A percentile compares a stretch with the other conserved stretches of the same genome.
Evolutionary conservation across 352 stramenopile species (phyloP).

Genomic region (Globisporangium cystogenes): DNA sequence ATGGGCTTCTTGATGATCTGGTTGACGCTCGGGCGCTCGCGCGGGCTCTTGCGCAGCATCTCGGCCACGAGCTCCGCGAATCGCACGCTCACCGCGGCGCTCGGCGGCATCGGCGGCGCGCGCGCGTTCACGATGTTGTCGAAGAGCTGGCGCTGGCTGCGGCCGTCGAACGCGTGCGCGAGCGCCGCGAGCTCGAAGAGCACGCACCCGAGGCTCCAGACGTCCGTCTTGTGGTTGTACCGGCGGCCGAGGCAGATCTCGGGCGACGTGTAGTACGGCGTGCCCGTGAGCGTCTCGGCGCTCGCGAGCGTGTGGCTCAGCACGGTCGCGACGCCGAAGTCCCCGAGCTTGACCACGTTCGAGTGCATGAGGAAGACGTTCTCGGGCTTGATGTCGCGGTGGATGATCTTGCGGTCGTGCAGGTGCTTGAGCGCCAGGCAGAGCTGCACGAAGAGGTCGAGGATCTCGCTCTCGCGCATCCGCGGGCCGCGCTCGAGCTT

Average conservation of each 20-base stretch:
- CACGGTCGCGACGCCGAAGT: conserved; percentile 77
- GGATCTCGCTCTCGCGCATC: conserved; percentile 32
- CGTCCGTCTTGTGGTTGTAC: conserved; percentile 93
- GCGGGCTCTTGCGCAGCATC: conserved; percentile 60
- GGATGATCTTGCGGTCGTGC: conserved; percentile 80
- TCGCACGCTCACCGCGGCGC: conserved; percentile 13
- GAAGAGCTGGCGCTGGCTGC: conserved; percentile 72
- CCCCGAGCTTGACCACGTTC: conserved; percentile 66
- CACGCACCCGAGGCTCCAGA: conserved; percentile 93
- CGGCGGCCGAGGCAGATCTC: conserved; percentile 90
- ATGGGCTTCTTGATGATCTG: conserved; percentile 47
- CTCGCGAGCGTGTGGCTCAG: conserved; percentile 69
- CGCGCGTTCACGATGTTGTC: conserved; percentile 52
- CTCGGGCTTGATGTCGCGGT: conserved; percentile 84
- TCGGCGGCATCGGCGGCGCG: conserved; percentile 16
- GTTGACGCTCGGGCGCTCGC: conserved; percentile 58
- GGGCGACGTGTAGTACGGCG: conserved; percentile 91
- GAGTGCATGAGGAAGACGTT: conserved; percentile 80
- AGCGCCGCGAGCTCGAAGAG: conserved; percentile 91
- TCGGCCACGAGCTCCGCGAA: conserved; percentile 34
- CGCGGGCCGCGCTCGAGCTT: conserved; percentile 23
- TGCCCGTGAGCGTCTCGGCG: conserved; percentile 68
- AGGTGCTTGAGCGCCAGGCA: conserved; percentile 80
- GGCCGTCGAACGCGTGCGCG: conserved; percentile 85
- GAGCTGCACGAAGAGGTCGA: conserved; percentile 63